Base-by-base conservation (phyloP, 2,329 filamentous ascomycete species). In the Colletotrichum tropicale region DNA sequence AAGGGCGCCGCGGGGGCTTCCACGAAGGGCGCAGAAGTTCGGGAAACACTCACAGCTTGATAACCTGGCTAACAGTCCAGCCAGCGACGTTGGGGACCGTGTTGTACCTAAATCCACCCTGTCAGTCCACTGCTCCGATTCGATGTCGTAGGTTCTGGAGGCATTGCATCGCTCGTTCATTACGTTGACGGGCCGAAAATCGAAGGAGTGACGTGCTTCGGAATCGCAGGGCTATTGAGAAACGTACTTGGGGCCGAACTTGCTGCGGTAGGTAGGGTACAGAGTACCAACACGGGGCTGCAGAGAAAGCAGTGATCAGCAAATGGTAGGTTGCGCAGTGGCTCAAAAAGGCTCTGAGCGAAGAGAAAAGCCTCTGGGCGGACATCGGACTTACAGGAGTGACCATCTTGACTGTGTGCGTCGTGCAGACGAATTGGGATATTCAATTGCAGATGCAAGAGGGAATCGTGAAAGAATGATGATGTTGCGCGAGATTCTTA, bases 181-280 rank as follows among this genome's bases (percentile, higher is more conserved):
- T 30, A 16, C 3, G 13, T n/a, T n/a, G 8, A 2, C 2, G 21
- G 18, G 8, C 32, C 65, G 32, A 26, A 5, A 7, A n/a, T 5
- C 8, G 32, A 21, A 24, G 8, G 21, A 21, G 8, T 1, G 5
- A 7, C 6, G 8, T 15, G 30, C 18, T 34, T 62, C 28, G 34
- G 10, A 10, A 38, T 56, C 48, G 43, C 5, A 38, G n/a, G 13
- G 43, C 12, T 28, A 12, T 36, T 52, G 38, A 48, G 52, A 43
- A 76, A 83, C 83, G 86, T 91, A 93, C 92, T 92, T 93, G 69
- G 92, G 92, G 83, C 91, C 92, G 83, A 91, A 93, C 79, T 88
- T 86, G 86, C 91, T 93, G 56, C 66, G 71, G 75, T 70, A 78
- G 62, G 77, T 74, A 64, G 76, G 76, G 70, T 77, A 75, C 55